Evolutionary conservation across 2,329 filamentous ascomycete species (phyloP).

Genomic region (Mariannaea sp.): DNA sequence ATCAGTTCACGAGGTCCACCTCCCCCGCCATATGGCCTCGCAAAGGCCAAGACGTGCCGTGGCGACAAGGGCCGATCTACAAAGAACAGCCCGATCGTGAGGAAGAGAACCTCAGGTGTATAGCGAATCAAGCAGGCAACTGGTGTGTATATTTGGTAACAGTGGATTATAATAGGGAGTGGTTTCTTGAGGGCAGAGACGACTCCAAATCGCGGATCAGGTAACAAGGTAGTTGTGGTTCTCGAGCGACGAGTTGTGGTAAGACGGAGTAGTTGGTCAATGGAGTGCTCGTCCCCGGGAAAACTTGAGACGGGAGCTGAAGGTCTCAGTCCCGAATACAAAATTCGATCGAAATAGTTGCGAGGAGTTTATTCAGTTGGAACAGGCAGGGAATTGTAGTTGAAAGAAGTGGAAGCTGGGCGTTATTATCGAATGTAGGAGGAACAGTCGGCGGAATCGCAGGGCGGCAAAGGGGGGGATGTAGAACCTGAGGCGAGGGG

Average conservation of each 20-base stretch:
- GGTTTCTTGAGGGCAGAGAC: slow-evolving; percentile 17
- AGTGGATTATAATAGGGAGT: background rate
- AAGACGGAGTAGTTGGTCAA: background rate
- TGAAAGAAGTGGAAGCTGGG: slow-evolving; percentile 13
- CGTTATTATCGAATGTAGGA: slow-evolving; percentile 8
- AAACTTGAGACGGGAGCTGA: background rate
- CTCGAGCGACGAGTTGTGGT: background rate
- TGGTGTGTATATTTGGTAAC: background rate
- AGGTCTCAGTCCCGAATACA: no score
- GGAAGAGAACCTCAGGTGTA: background rate
- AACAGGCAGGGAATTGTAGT: slow-evolving; percentile 4
- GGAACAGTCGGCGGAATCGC: slow-evolving; percentile 17
- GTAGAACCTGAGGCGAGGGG: background rate
- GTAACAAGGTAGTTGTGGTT: slow-evolving; percentile 1
- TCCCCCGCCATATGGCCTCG: slow-evolving; percentile 53
- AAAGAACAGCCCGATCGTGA: slow-evolving; percentile 21
- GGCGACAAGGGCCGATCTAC: slow-evolving; percentile 27
- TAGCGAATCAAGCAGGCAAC: background rate
- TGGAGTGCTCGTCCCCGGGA: background rate
- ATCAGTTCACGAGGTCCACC: slow-evolving; percentile 47
- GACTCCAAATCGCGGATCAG: slow-evolving; percentile 20
- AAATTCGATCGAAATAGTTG: background rate
- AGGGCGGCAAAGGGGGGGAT: slow-evolving; percentile 18
- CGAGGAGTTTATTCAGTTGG: slow-evolving; percentile 1
- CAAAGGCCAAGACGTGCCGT: slow-evolving; percentile 34